Base-by-base conservation (phyloP, 2,329 filamentous ascomycete genomes). In the Aureobasidium mangrovei region DNA sequence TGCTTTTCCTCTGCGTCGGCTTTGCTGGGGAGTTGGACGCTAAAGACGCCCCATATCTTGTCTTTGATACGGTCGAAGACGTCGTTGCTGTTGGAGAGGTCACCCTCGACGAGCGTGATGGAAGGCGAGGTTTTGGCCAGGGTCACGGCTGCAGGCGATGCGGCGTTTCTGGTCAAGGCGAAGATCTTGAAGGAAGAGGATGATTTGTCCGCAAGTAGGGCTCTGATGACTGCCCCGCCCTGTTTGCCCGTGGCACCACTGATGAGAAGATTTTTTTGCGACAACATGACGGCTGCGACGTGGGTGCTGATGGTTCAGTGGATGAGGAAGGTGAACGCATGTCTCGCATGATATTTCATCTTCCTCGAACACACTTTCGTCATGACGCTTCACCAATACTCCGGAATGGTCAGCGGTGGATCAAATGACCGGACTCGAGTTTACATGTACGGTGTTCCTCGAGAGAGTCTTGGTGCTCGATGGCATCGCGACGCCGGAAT, bases 131-230 rank as follows among this genome's bases (percentile, higher is more conserved):
- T 68, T 7, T 67, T 55, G 2, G 66, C 61, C 3, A 82, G 73
- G n/a, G 68, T 70, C 62, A 80, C 71, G 0, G 81, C 78, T 1
- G 72, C 72, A 0, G 66, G 45, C 0, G 79, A 81, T 18, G 67
- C 63, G 0, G 74, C 60, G 60, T 84, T 73, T 56, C 82, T 77
- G 2, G 81, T 84, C 27, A 84, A 70, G 5, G 81, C 82, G 10
- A 82, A 72, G 51, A 85, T 78, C 10, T 74, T 70, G 57, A 76
- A 74, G 24, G 70, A 58, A 59, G 59, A 66, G 43, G 64, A 60
- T 18, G 31, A 28, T 12, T 48, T 40, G 12, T 60, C 57, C 9
- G 65, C 60, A 38, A 73, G 66, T 24, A 75, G 67, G 39, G 73
- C 69, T 33, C 65, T 59, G 55, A 75, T 65, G 32, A 74, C 65